Base-by-base conservation (phyloP, 805 yeast genomes). In the Groenewaldozyma tartarivorans region DNA sequence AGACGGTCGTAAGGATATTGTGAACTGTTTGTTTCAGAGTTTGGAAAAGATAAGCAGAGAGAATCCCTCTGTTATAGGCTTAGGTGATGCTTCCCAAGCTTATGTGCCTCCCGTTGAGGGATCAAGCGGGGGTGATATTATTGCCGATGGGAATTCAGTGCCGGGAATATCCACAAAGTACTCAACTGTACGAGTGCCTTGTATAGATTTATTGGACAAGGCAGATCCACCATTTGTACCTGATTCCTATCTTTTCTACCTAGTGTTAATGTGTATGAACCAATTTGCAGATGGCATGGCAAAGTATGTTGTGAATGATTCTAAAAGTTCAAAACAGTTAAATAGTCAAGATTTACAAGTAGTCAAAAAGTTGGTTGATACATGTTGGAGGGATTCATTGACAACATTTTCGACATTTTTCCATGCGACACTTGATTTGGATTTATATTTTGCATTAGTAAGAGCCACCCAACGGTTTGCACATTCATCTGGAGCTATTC, bases 201-300 rank as follows among this genome's bases (percentile, higher is more conserved):
- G 77, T 42, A 66, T 88, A 22, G 96, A 90, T 42, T 72, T 79
- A 40, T 67, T 92, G 19, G 97, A 90, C 55, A 87, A 87, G 52
- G 50, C 64, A 0, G 94, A 83, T 20, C 79, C 95, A 0, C 96
- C 96, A 0, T 53, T 66, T 1, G 62, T 70, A 2, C 83, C 92
- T 2, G 66, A 65, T 4, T 71, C 80, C 0, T 88, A 92, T 44
- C 58, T 75, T 1, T 63, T 74, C 38, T 74, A 67, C 55, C 65
- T 90, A 26, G 68, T 82, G 0, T 62, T 78, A 37, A 65, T 67
- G 13, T 68, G 79, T 29, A 50, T 79, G 2, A 68, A 69, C 38
- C 57, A 71, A 2, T 63, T 79, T 17, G 69, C 85, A 3, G 94
- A 87, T 22, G 88, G 88, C 1, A 64, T 85, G 16, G 77, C 82